Base-by-base conservation (phyloP, 2,329 filamentous ascomycete species). In the Emergomyces orientalis region DNA sequence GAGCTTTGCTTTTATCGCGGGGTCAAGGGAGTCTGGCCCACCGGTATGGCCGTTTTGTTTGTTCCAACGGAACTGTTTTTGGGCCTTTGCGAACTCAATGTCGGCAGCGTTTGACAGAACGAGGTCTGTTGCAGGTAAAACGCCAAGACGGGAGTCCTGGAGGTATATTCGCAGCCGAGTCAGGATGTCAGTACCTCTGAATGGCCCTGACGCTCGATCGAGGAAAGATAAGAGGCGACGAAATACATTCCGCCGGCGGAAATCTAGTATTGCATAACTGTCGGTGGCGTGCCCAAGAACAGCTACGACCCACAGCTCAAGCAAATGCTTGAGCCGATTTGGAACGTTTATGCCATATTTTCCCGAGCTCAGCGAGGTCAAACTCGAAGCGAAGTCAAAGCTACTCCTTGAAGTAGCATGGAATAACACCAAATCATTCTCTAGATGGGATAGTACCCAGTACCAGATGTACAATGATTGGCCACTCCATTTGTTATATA, bases 401-500 rank as follows among this genome's bases (percentile, higher is more conserved):
- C 8, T 58, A 30, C 34, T 27, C 39, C 22, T 41, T n/a, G 57
- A 47, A 25, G 39, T 45, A 34, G 57, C 43, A 22, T 27, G 19
- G 43, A 32, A 41, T 45, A 59, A 14, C 2, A 59, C 25, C 14
- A 47, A 59, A 45, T 59, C 49, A 22, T 52, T 60, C 3, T 56
- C 49, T 5, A 61, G 51, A 9, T 51, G 60, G 41, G 34, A 37
- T 41, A 67, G 39, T 37, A 65, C 73, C 25, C 68, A 64, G 55
- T 66, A 67, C 74, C 76, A 77, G 61, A 63, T 64, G 51, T 69
- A 61, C n/a, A 78, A 65, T 27, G 71, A 54, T 47, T 62, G 60
- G 17, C 60, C 37, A 49, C 68, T 67, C 14, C 59, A 34, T 13
- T 65, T 51, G 9, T 63, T 64, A 61, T 69, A 66, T 47, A 58